phyloP scores from a whole-genome alignment of 495 filamentous ascomycete genomes.

The Staphylotrichum tortipilum region DNA sequence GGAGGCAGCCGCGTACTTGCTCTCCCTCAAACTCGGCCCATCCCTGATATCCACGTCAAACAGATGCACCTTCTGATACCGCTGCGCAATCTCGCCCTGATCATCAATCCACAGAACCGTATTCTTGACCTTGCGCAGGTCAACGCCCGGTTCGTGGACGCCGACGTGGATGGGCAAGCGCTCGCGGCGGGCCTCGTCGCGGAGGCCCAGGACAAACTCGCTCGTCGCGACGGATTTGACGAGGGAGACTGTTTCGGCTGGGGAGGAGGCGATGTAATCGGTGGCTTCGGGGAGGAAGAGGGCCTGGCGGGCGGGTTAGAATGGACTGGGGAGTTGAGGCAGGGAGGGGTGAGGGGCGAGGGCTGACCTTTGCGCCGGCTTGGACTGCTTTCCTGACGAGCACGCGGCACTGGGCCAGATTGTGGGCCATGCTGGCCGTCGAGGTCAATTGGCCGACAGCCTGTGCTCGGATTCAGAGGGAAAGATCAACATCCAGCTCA shows the following conservation, averaged over 20 bases:
- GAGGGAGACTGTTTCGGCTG: slow-evolving; percentile 58
- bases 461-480: slow-evolving; percentile 31
- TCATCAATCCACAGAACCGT: slow-evolving; percentile 40
- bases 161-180: slow-evolving; percentile 75
- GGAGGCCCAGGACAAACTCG: slow-evolving; percentile 66
- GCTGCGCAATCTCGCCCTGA: slow-evolving; percentile 26
- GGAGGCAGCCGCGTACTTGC: slow-evolving; percentile 16
- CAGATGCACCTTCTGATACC: slow-evolving; percentile 52
- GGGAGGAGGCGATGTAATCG: slow-evolving; percentile 71
- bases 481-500: no score
- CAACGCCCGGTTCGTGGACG: slow-evolving; percentile 47
- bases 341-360: background rate
- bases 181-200: slow-evolving; percentile 50
- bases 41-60: slow-evolving; percentile 34
- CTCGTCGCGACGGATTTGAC: slow-evolving; percentile 43
- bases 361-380: slow-evolving; percentile 63
- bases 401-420: slow-evolving; percentile 63
- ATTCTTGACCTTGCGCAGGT: slow-evolving; percentile 33
- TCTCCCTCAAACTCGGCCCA: slow-evolving; percentile 24
- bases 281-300: slow-evolving; percentile 88
- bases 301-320: slow-evolving; percentile 38
- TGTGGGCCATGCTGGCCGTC: slow-evolving; percentile 67
- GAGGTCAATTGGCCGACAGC: slow-evolving; percentile 85
- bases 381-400: slow-evolving; percentile 64
- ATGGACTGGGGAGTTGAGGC: background rate